Evolutionary conservation across 805 yeast genomes (phyloP), one percentile per base, ranked within the genome.

Genomic region (Saturnispora halmiae): DNA sequence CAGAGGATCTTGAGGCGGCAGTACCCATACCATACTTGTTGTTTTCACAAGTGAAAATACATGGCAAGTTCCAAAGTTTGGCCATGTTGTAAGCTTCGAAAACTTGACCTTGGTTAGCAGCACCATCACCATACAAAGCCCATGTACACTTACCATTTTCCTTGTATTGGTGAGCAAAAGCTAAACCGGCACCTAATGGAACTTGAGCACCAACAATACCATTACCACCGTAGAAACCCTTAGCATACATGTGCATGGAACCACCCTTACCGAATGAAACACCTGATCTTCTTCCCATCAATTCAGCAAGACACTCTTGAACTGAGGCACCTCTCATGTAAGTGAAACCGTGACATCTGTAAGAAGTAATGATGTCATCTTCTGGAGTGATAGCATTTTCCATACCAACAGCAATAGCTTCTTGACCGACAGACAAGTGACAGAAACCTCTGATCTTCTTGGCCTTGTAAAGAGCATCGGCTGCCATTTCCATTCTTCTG

Each of bases 1-100:
- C 98, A 40, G 96, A 87, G 11, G 96, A 87, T 72, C 98, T 82
- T 36, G 95, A 66, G 42, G 97, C 97, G 50, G 98, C 69, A 40
- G 98, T 92, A 72, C 98, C 98, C 98, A 92, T 92, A 75, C 98
- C 98, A 66, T 92, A 92, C 72, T 87, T 92, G 80, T 92, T 92
- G 77, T 92, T 92, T 70, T 92, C 98, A 75, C 98, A 92, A 49
- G 92, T 86, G 61, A 86, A 92, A 50, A 92, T 69, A 61, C 85
- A 82, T 53, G 98, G 98, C 60, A 92, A 75, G 68, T 88, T 79
- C 95, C 96, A 92, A 63, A 92, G 77, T 70, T 92, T 92, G 60
- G 98, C 98, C 97, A 92, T 92, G 79, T 92, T 92, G 76, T 74
- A 92, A 40, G 96, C 64, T 72, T 92, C 98, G 56, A 92, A 92